Base-by-base conservation (phyloP, 176 grass and related monocot species). In the Oryza meyeriana region DNA sequence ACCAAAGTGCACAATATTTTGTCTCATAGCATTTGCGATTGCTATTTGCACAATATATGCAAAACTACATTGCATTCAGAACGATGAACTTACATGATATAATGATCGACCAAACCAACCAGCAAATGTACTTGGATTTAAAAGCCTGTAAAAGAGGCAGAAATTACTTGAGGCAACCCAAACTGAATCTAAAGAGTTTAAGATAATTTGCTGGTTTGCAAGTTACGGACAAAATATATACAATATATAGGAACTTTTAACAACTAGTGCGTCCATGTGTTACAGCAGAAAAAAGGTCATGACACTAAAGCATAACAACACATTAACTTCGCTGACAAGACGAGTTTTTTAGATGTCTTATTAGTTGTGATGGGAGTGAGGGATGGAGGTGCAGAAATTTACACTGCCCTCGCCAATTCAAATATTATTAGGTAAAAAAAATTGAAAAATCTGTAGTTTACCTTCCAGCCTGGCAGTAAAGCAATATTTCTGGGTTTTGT, bases 81-180 rank as follows among this genome's bases (percentile, higher is more conserved):
- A 72, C 39, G 10, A 22, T 58, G 39, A 78, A 84, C 92, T 93
- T 86, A 98, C 95, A 69, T 98, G 95, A 81, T 98, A 98, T 36
- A 94, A 78, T 40, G 95, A 98, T 61, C 95, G 88, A 69, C 92
- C 92, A 93, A 98, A 98, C 95, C 95, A 98, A 87, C 95, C 95
- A 84, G 95, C 95, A 85, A 98, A 98, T 45, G 95, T 98, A 87
- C 95, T 94, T 84, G 95, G 95, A 63, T 98, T 98, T 22, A 98
- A 75, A 73, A 98, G 90, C 92, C 95, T 98, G 83, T 36, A 71
- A 80, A 44, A 72, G 71, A 61, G 44, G 83, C 32, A 79, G 70
- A 81, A 74, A 29, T 78, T 35, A 82, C 57, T 45, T 35, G 79
- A 72, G 61, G 14, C 34, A 75, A 80, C 58, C 42, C 17, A 80